Evolutionary conservation across 495 filamentous ascomycete genomes (phyloP).

Genomic region (Oidiodendron maius): DNA sequence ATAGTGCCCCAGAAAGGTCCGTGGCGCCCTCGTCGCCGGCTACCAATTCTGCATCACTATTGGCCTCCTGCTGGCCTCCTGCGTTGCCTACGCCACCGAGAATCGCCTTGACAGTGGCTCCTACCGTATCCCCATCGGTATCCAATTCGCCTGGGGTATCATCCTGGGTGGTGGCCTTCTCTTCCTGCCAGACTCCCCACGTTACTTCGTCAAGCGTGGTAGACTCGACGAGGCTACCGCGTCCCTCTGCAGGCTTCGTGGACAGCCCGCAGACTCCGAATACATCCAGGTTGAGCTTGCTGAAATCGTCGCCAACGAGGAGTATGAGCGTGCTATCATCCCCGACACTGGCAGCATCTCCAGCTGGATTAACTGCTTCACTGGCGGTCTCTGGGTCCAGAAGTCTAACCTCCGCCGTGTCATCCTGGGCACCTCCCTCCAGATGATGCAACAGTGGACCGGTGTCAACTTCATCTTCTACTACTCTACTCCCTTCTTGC

Average conservation of each 20-base stretch:
- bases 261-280: slow-evolving; percentile 54
- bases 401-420: slow-evolving; percentile 41
- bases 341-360: slow-evolving; percentile 52
- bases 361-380: slow-evolving; percentile 67
- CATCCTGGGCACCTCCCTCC: slow-evolving; percentile 51
- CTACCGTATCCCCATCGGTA: slow-evolving; percentile 59
- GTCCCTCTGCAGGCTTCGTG: slow-evolving; percentile 59
- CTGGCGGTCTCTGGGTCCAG: slow-evolving; percentile 52
- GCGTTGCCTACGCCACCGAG: slow-evolving; percentile 69
- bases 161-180: slow-evolving; percentile 67
- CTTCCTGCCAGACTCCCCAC: slow-evolving; percentile 74
- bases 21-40: slow-evolving; percentile 61
- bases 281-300: slow-evolving; percentile 58
- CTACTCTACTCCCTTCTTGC: slow-evolving; percentile 64
- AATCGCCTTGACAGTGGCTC: slow-evolving; percentile 52
- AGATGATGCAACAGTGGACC: slow-evolving; percentile 54
- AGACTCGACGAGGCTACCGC: slow-evolving; percentile 58
- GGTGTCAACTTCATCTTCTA: slow-evolving; percentile 51
- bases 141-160: slow-evolving; percentile 75
- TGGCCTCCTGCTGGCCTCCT: slow-evolving; percentile 68
- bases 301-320: slow-evolving; percentile 73
- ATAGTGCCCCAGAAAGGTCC: slow-evolving; percentile 56
- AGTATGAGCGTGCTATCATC: slow-evolving; percentile 53
- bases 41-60: slow-evolving; percentile 84
- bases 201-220: slow-evolving; percentile 69